A percentile compares a stretch with the other conserved stretches of the same genome.
phyloP scores from a whole-genome alignment of 1,139 yeast genomes.

The Arxiozyma heterogenica region DNA sequence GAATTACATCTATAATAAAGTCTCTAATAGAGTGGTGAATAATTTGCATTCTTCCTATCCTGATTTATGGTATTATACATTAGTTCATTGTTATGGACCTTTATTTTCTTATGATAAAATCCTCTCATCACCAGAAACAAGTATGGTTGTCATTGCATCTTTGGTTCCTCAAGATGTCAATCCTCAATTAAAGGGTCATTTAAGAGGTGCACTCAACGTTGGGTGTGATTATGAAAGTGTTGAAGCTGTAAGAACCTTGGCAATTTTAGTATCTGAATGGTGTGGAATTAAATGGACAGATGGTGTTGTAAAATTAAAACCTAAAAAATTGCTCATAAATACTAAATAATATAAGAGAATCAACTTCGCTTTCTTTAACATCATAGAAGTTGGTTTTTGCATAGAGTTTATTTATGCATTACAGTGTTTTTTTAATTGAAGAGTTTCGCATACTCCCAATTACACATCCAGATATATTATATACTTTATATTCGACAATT shows the following conservation, averaged over 20 bases:
- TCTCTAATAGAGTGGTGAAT: conserved; percentile 53
- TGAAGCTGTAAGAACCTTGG: conserved; percentile 49
- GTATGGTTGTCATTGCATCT: conserved; percentile 67
- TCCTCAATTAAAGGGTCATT: conserved; percentile 85
- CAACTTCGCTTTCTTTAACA: background rate
- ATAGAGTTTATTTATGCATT: no score
- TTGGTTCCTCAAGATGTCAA: conserved; percentile 91
- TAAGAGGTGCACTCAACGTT: conserved; percentile 72
- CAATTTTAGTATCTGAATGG: conserved; percentile 64
- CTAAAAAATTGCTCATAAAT: conserved; percentile 6
- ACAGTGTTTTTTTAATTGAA: background rate
- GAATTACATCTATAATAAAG: conserved; percentile 67
- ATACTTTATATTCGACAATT: background rate
- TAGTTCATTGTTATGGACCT: conserved; percentile 70
- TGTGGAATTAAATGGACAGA: conserved; percentile 58
- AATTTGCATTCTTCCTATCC: conserved; percentile 75
- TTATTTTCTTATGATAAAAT: conserved; percentile 60
- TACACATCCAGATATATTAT: no score
- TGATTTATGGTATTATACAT: conserved; percentile 68
- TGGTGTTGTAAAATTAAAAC: conserved; percentile 22
- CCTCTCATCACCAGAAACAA: conserved; percentile 60
- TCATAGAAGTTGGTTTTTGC: background rate
- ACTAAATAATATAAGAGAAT: background rate
- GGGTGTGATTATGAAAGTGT: conserved; percentile 66
- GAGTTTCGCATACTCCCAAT: background rate